Percentiles rank a stretch among this genome's conserved stretches.
Evolutionary conservation across 169 alveolate species (phyloP).

Genomic region (Cryptosporidium viatorum): DNA sequence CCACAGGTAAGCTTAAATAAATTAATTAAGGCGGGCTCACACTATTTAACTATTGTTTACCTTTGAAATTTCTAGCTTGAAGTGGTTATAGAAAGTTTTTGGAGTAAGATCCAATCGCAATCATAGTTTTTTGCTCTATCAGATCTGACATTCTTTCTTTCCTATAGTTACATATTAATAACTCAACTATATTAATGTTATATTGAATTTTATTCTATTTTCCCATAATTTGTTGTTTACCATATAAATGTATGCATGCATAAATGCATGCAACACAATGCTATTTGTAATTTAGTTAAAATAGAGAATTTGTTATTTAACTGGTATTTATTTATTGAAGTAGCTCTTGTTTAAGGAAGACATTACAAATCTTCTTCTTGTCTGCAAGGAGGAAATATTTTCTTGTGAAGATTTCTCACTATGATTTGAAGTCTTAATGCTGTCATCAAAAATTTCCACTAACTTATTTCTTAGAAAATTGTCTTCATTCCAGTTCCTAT

Average conservation of each 20-base stretch:
- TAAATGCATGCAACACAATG: background rate
- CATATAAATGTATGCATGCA: background rate
- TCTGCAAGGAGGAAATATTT: background rate
- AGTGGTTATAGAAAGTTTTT: conserved; percentile 34
- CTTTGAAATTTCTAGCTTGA: conserved; percentile 17
- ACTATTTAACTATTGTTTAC: background rate
- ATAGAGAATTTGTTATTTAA: background rate
- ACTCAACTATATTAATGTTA: background rate
- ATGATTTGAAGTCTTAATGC: background rate
- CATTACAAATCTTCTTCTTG: conserved; percentile 37
- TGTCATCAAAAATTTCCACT: conserved; percentile 29
- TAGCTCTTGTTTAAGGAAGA: conserved; percentile 41
- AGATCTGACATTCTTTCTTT: background rate
- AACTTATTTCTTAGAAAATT: background rate
- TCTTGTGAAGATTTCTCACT: background rate
- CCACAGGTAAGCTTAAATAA: conserved; percentile 46
- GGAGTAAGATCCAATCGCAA: conserved; percentile 41
- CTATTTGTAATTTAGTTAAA: background rate
- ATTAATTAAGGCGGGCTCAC: too few relatives aligned
- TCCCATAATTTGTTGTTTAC: background rate
- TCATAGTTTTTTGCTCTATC: background rate
- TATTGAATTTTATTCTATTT: background rate
- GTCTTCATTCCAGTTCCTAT: conserved; percentile 31
- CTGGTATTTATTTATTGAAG: background rate
- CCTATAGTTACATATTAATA: background rate